These are phyloP conservation scores for Escallonia rubra DNA, from an alignment of 129 eudicot genomes.

Conservation along the genomic window DNA sequence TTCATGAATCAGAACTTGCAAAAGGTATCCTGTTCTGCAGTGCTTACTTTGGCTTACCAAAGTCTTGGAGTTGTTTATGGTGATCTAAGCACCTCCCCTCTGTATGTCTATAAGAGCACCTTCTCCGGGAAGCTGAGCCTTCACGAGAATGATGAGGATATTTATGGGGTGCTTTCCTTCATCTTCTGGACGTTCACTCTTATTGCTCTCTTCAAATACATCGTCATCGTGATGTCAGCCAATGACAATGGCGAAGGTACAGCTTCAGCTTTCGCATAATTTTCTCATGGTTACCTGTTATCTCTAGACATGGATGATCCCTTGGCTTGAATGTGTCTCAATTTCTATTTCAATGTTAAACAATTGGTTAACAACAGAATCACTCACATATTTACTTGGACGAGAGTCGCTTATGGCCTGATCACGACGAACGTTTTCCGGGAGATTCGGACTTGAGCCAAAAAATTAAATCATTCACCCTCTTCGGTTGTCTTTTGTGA, in stretches of 20 bases:
- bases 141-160: slow-evolving; percentile 63
- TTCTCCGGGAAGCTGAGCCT: slow-evolving; percentile 58
- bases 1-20: slow-evolving; percentile 28
- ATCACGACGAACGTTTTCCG: no score
- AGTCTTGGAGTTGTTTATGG: slow-evolving; percentile 83
- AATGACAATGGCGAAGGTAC: slow-evolving; percentile 85
- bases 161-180: slow-evolving; percentile 69
- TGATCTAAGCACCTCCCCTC: slow-evolving; percentile 75
- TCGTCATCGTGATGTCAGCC: slow-evolving; percentile 62
- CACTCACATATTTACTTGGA: neutral
- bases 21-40: slow-evolving; percentile 39
- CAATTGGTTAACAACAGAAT: no score
- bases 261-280: neutral
- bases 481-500: no score
- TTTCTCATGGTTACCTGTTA: no score
- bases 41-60: slow-evolving; percentile 63
- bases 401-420: neutral
- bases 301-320: no score
- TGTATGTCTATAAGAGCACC: slow-evolving; percentile 68
- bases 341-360: no score
- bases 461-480: no score
- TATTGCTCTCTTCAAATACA: slow-evolving; percentile 52
- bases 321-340: no score
- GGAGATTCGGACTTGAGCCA: no score
- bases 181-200: slow-evolving; percentile 79